A percentile compares a stretch with the other conserved stretches of the same genome.
Evolutionary conservation across 768 basidiomycete genomes (phyloP).

Genomic region (Austroboletus eburneus): DNA sequence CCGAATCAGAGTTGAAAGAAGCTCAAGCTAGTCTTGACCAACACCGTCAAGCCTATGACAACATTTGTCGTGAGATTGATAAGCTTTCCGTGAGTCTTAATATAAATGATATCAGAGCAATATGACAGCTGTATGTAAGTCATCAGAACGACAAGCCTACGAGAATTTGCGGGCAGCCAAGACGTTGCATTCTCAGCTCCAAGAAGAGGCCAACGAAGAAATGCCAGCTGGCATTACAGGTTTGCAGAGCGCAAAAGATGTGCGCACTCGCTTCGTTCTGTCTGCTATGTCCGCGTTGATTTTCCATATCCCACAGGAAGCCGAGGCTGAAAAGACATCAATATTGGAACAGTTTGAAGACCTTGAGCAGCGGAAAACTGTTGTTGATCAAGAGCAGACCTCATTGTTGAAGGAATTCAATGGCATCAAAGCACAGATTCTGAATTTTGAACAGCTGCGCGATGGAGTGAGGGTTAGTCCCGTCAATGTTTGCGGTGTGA

Average conservation of each 20-base stretch:
- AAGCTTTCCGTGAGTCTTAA: slow-evolving; percentile 33
- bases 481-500: background rate
- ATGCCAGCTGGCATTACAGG: slow-evolving; percentile 60
- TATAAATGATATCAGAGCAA: slow-evolving; percentile 20
- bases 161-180: slow-evolving; percentile 34
- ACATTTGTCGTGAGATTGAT: slow-evolving; percentile 28
- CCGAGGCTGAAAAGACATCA: slow-evolving; percentile 47
- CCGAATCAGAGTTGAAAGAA: slow-evolving; percentile 36
- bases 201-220: slow-evolving; percentile 64
- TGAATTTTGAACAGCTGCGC: slow-evolving; percentile 46
- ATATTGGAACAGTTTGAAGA: slow-evolving; percentile 48
- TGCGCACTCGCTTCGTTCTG: slow-evolving; percentile 25
- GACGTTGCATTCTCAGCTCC: slow-evolving; percentile 36
- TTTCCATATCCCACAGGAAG: slow-evolving; percentile 41
- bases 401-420: slow-evolving; percentile 42
- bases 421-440: slow-evolving; percentile 44
- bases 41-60: slow-evolving; percentile 29
- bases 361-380: slow-evolving; percentile 41
- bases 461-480: slow-evolving; percentile 42
- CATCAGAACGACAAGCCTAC: slow-evolving; percentile 16
- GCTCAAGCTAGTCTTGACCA: slow-evolving; percentile 26
- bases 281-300: background rate
- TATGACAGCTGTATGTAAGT: too few species aligned
- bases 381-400: slow-evolving; percentile 43
- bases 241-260: slow-evolving; percentile 51